A percentile compares a stretch with the other conserved stretches of the same genome.
Conservation (phyloP, 371 early-diverging fungal genomes). For the Synchytrium microbalum region DNA sequence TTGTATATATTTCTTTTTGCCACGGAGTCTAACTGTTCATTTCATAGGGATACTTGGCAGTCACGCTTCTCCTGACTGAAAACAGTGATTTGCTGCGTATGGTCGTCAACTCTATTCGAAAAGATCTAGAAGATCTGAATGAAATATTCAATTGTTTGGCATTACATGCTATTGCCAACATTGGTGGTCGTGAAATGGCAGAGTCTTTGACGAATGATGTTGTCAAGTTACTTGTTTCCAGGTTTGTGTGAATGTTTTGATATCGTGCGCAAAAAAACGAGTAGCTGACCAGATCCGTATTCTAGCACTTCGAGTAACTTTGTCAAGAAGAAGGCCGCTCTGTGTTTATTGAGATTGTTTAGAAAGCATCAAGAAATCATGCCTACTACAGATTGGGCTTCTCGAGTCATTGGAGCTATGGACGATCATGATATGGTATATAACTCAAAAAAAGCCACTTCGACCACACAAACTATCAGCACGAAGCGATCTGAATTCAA, state of each 20-base stretch:
- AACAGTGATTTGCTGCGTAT: slow-evolving; percentile 71
- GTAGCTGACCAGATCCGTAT: background rate
- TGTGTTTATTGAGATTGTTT: slow-evolving; percentile 80
- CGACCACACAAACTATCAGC: background rate
- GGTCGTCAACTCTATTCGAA: slow-evolving; percentile 78
- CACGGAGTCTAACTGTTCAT: too few species aligned
- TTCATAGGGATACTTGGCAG: slow-evolving; percentile 85
- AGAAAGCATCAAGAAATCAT: slow-evolving; percentile 86
- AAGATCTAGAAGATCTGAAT: slow-evolving; percentile 80
- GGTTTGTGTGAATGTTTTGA: slow-evolving; percentile 39
- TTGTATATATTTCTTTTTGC: background rate
- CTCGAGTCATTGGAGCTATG: slow-evolving; percentile 66
- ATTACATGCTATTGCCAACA: slow-evolving; percentile 90
- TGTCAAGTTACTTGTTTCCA: slow-evolving; percentile 68
- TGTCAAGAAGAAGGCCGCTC: slow-evolving; percentile 94
- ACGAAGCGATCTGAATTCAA: background rate
- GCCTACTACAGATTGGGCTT: slow-evolving; percentile 84
- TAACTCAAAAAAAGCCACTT: background rate
- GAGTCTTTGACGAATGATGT: slow-evolving; percentile 78
- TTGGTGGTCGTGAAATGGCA: slow-evolving; percentile 87
- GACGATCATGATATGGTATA: slow-evolving; percentile 79
- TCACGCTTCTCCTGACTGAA: slow-evolving; percentile 83
- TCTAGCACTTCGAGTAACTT: slow-evolving; percentile 65
- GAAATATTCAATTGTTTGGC: slow-evolving; percentile 89
- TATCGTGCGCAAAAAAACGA: slow-evolving; percentile 16